phyloP scores from a whole-genome alignment of 306 rosid species.

The Cicer pinnatifidum region DNA sequence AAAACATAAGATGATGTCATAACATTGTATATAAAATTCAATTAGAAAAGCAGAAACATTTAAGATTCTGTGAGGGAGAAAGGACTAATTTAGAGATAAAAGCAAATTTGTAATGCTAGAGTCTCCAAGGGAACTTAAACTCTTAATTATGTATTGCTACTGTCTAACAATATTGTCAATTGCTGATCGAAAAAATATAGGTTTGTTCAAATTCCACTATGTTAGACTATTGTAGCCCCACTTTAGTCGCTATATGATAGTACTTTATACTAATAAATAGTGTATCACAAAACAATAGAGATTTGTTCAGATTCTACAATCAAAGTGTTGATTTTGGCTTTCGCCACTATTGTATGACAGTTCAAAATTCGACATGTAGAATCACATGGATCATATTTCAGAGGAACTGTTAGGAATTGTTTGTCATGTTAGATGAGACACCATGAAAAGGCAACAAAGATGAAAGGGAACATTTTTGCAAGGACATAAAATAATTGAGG shows the following conservation, averaged over 20 bases:
- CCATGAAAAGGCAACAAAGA: constrained; percentile 26
- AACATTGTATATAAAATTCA: background rate
- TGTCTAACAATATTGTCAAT: background rate
- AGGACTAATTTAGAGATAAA: constrained; percentile 9
- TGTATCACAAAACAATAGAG: too few species aligned
- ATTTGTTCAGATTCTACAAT: too few species aligned
- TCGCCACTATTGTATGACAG: too few species aligned
- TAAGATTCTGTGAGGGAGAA: background rate
- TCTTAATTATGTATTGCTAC: constrained; percentile 1
- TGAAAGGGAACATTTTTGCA: constrained; percentile 31
- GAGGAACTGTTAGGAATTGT: constrained; percentile 2
- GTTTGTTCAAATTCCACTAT: too few species aligned
- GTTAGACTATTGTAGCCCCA: too few species aligned
- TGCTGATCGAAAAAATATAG: too few species aligned
- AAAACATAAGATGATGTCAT: constrained; percentile 13
- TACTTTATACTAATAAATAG: too few species aligned
- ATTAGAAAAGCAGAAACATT: background rate
- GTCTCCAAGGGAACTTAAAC: background rate
- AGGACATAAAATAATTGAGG: constrained; percentile 30
- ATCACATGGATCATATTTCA: background rate
- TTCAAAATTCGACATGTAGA: background rate
- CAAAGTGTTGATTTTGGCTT: background rate
- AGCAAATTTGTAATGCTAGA: constrained; percentile 17
- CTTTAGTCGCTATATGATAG: too few species aligned
- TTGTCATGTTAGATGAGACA: constrained; percentile 2